Evolutionary conservation across 2,329 filamentous ascomycete genomes (phyloP).

Genomic region (Lecanicillium sp.): DNA sequence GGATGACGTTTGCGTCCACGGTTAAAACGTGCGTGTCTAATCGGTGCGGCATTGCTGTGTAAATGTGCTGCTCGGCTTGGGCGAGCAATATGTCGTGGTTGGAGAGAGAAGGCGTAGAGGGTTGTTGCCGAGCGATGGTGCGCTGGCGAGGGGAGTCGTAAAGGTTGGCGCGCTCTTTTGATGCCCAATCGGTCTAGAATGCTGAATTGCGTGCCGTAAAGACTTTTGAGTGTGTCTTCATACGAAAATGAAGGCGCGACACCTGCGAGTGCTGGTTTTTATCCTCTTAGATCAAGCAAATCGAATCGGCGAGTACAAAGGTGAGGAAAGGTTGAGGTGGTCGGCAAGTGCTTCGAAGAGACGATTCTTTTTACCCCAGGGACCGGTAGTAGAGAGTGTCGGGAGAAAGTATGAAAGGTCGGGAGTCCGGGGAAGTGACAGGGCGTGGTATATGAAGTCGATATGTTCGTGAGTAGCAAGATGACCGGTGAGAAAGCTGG

Average conservation of each 20-base stretch:
- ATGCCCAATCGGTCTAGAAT: neutral
- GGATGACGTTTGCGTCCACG: constrained; percentile 84
- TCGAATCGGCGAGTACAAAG: neutral
- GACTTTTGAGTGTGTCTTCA: neutral
- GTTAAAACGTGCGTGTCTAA: constrained; percentile 81
- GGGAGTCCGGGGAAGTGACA: constrained; percentile 16
- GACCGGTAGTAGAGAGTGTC: neutral
- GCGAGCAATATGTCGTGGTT: constrained; percentile 22
- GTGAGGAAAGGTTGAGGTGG: neutral
- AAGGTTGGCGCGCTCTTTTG: neutral
- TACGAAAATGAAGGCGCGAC: neutral
- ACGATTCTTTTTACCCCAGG: neutral
- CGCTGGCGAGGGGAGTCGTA: constrained; percentile 2
- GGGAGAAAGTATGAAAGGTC: constrained; percentile 13
- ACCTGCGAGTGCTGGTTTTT: neutral
- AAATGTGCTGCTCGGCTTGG: constrained; percentile 23
- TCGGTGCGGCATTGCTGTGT: constrained; percentile 65
- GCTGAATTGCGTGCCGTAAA: neutral
- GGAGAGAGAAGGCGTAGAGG: constrained; percentile 7
- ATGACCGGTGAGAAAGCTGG: constrained; percentile 21
- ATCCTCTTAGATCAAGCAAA: neutral
- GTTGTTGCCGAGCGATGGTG: constrained; percentile 8
- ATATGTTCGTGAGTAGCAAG: constrained; percentile 13
- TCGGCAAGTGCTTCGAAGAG: neutral
- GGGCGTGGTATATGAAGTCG: constrained; percentile 14